Evolutionary conservation across 176 grass and related monocot genomes (phyloP).

Genomic region (Juncus inflexus): DNA sequence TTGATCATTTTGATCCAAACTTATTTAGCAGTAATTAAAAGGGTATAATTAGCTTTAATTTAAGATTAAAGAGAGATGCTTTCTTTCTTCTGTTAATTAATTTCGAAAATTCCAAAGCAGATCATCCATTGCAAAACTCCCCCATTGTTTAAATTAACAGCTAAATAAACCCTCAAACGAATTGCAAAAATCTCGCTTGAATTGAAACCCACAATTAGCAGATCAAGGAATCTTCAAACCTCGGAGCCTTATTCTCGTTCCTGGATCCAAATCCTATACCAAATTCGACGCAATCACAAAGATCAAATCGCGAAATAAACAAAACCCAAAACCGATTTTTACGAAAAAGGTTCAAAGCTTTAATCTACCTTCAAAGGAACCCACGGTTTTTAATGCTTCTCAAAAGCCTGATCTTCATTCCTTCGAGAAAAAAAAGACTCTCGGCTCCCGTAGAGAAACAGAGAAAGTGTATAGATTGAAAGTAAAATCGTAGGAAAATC

Average conservation of each 20-base stretch:
- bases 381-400: slow-evolving; percentile 10
- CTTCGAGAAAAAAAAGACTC: background rate
- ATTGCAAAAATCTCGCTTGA: slow-evolving; percentile 2
- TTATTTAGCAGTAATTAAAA: slow-evolving; percentile 3
- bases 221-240: slow-evolving; percentile 21
- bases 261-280: slow-evolving; percentile 26
- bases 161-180: background rate
- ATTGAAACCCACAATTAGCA: slow-evolving; percentile 14
- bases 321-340: slow-evolving; percentile 11
- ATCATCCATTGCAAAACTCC: slow-evolving; percentile 18
- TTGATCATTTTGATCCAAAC: slow-evolving; percentile 62
- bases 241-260: slow-evolving; percentile 14
- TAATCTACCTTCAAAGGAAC: slow-evolving; percentile 21
- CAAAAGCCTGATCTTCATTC: slow-evolving; percentile 29
- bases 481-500: slow-evolving; percentile 20
- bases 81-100: slow-evolving; percentile 5
- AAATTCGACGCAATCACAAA: slow-evolving; percentile 4
- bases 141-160: slow-evolving; percentile 9
- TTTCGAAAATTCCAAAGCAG: slow-evolving; percentile 22
- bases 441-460: background rate
- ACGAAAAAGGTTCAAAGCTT: background rate
- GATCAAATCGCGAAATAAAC: slow-evolving; percentile 13
- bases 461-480: slow-evolving; percentile 22
- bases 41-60: background rate
- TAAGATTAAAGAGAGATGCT: slow-evolving; percentile 7